Percentiles rank a stretch among this genome's conserved stretches.
Evolutionary conservation across 192 early-diverging fungal genomes (phyloP).

Genomic region (Mortierella claussenii): DNA sequence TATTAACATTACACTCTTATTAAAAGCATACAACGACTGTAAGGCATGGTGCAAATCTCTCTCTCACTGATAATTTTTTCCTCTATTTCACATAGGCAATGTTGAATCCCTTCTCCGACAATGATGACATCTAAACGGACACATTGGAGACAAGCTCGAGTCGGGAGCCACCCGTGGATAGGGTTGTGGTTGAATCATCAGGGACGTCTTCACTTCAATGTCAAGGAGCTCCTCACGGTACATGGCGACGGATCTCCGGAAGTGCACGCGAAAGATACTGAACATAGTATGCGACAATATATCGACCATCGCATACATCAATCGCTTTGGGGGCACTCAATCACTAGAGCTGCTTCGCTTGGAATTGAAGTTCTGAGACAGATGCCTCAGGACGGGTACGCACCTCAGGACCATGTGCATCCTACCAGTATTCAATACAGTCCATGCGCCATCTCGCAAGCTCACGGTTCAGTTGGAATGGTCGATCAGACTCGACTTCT

Average conservation of each 20-base stretch:
- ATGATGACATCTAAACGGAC: conserved; percentile 20
- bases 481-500: conserved; percentile 21
- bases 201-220: conserved; percentile 12
- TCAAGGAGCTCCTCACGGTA: conserved; percentile 15
- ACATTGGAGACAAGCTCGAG: conserved; percentile 34
- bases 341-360: conserved; percentile 22
- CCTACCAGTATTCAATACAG: conserved; percentile 32
- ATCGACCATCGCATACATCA: conserved; percentile 38
- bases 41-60: too few relatives aligned
- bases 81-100: conserved; percentile 23
- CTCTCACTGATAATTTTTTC: too few relatives aligned
- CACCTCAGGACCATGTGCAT: conserved; percentile 20
- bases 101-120: background rate
- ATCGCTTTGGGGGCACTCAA: conserved; percentile 37
- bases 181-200: conserved; percentile 9
- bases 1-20: too few relatives aligned
- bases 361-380: conserved; percentile 9
- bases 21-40: too few relatives aligned
- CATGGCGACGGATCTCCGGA: background rate
- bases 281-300: conserved; percentile 41
- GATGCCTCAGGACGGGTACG: conserved; percentile 28
- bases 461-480: conserved; percentile 28
- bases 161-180: background rate
- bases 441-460: conserved; percentile 21
- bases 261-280: conserved; percentile 2